Base-by-base conservation (phyloP, 164 flowering plant genomes). In the Vitis rotundifolia region DNA sequence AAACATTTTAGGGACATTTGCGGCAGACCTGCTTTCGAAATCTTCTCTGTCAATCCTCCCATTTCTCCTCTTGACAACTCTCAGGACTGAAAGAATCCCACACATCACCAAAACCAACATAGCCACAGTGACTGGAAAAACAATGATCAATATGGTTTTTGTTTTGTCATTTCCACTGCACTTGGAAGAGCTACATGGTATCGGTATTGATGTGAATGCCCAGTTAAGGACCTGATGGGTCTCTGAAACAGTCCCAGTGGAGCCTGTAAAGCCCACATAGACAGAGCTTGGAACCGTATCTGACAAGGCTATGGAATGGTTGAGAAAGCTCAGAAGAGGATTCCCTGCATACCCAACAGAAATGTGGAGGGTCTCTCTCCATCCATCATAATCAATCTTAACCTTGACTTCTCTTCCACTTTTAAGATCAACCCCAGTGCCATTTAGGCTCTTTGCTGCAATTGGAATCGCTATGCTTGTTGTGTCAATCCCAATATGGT, bases 401-500 rank as follows among this genome's bases (percentile, higher is more conserved):
- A 85, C 64, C 22, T 28, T 71, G 1, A 84, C 73, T 2, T 73
- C 66, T 80, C 69, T 80, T 66, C 87, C 87, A 71, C 74, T 68
- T 52, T 76, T 84, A 15, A 82, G 85, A 56, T 76, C 61, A 59
- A 84, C 74, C 9, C 79, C 82, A 15, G 69, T 54, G 53, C 59
- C 63, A 61, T 71, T 69, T 51, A 82, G 81, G 26, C 78, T 74
- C 28, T 68, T 65, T 8, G 75, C 76, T 1, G 78, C 78, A 48
- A 75, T 49, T 1, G 84, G 77, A 22, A 28, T 49, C 18, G 51
- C 64, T 9, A 75, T 71, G 63, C 80, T 82, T 14, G 57, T 70
- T 29, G 83, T 85, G 70, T 77, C 86, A 14, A 85, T 76, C 6
- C 79, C 88, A 12, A 82, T 54, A 72, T 82, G 88, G 73, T 85